phyloP scores from a whole-genome alignment of 192 early-diverging fungal genomes.

The Mortierella antarctica region DNA sequence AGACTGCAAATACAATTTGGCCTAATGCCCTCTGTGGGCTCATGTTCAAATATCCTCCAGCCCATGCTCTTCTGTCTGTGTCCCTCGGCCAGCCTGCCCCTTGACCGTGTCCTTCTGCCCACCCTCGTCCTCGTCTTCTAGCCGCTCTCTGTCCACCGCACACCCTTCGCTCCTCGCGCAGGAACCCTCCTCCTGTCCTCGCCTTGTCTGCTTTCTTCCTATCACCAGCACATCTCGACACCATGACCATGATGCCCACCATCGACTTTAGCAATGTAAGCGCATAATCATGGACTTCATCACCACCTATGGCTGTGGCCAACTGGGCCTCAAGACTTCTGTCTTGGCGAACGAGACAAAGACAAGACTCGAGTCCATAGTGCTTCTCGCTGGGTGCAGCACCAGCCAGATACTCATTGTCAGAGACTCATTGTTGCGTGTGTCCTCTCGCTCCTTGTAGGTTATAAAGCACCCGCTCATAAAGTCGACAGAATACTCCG shows the following conservation, averaged over 20 bases:
- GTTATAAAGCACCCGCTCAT: slow-evolving; percentile 54
- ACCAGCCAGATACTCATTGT: too few relatives aligned
- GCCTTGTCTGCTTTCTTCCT: background rate
- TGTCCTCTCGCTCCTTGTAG: background rate
- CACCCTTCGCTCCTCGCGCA: background rate
- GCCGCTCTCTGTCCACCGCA: too few relatives aligned
- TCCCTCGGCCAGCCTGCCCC: too few relatives aligned
- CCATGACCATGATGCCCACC: slow-evolving; percentile 36
- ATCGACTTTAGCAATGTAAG: slow-evolving; percentile 56
- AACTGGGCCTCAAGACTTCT: background rate
- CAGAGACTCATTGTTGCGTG: background rate
- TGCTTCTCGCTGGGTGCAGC: too few relatives aligned
- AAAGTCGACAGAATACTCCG: slow-evolving; percentile 52
- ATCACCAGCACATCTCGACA: background rate
- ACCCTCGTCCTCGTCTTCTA: too few relatives aligned
- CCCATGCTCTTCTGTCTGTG: too few relatives aligned
- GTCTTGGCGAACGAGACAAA: background rate
- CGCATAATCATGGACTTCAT: background rate
- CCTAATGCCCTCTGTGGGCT: too few relatives aligned
- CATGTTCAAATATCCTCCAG: too few relatives aligned
- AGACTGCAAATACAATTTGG: too few relatives aligned
- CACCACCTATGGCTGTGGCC: background rate
- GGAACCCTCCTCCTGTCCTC: background rate
- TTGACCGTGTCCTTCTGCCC: too few relatives aligned
- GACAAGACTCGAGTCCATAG: background rate